Conservation (phyloP, 768 basidiomycete genomes). For the Lentinula sp. region DNA sequence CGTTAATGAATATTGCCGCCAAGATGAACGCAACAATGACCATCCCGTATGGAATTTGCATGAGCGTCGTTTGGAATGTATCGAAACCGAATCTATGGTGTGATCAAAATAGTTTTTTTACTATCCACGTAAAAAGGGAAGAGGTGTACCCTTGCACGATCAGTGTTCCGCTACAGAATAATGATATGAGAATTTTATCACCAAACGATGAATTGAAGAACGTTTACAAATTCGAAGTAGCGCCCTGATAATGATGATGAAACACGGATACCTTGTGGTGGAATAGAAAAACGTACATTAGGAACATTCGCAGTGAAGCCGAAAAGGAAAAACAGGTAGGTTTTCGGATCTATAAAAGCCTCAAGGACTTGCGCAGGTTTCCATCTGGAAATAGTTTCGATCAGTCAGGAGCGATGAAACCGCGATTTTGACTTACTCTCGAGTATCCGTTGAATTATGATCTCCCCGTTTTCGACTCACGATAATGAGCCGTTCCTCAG, state of each 20-base stretch:
- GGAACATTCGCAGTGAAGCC: constrained; percentile 20
- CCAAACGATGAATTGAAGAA: neutral
- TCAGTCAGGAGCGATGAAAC: neutral
- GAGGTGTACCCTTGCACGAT: constrained; percentile 17
- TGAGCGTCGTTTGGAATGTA: constrained; percentile 19
- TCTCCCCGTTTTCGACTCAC: constrained; percentile 27
- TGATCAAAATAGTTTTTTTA: neutral
- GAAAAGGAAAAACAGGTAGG: constrained; percentile 25
- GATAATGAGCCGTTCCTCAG: constrained; percentile 24
- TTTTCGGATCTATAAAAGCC: constrained; percentile 25
- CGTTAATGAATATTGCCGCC: constrained; percentile 13
- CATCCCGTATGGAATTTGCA: constrained; percentile 19
- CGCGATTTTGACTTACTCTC: constrained; percentile 10
- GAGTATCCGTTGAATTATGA: constrained; percentile 19
- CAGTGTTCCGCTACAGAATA: constrained; percentile 14
- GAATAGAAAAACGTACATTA: constrained; percentile 10
- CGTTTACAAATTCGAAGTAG: constrained; percentile 20
- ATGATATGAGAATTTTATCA: neutral
- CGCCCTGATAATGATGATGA: constrained; percentile 10
- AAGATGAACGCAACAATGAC: constrained; percentile 17
- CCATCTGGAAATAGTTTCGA: constrained; percentile 6
- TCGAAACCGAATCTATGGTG: constrained; percentile 19
- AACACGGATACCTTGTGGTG: neutral
- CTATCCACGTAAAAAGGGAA: neutral
- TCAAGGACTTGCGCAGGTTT: constrained; percentile 16